Evolutionary conservation across 73 alveolate species (phyloP), one percentile per base, ranked within the genome.

Genomic region (Uronychia binucleata): DNA sequence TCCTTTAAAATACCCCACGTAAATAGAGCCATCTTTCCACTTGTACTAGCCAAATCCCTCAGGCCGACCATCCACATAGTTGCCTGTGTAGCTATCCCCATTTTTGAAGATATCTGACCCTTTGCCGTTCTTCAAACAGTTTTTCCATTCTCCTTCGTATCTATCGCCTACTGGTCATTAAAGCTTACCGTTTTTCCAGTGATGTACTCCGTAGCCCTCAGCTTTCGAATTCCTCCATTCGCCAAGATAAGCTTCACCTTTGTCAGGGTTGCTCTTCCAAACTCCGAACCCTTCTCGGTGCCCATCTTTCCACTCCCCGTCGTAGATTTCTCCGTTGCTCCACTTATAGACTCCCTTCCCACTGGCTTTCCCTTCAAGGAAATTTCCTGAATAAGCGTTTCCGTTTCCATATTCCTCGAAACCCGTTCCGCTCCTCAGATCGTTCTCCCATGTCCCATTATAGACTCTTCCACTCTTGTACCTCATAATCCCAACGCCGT

Each of bases 241-340:
- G n/a, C n/a, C n/a, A n/a, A n/a, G n/a, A n/a, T n/a, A n/a, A n/a
- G n/a, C n/a, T n/a, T n/a, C n/a, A n/a, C n/a, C n/a, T n/a, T n/a
- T n/a, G n/a, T n/a, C n/a, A n/a, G n/a, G n/a, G n/a, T n/a, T n/a
- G n/a, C n/a, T n/a, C n/a, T n/a, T n/a, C n/a, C n/a, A n/a, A n/a
- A n/a, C n/a, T 30, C 92, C 92, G 25, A 59, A 86, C 8, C 92
- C 92, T 67, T 86, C 58, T 75, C 81, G 77, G 19, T 74, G 78
- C n/a, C 82, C 82, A 26, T 31, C 86, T 26, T 79, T 31, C 92
- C 92, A 86, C 58, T 86, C 92, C 29, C 92, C 92, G 31, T 34
- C 85, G 80, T 86, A 86, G 28, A 80, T 34, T n/a, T 86, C 92
- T 26, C 85, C 85, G 30, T 79, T 79, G n/a, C n/a, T n/a, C n/a